Percentiles rank a stretch among this genome's conserved stretches.
Evolutionary conservation across 2,329 filamentous ascomycete genomes (phyloP).

Genomic region (Curvularia hawaiiensis): DNA sequence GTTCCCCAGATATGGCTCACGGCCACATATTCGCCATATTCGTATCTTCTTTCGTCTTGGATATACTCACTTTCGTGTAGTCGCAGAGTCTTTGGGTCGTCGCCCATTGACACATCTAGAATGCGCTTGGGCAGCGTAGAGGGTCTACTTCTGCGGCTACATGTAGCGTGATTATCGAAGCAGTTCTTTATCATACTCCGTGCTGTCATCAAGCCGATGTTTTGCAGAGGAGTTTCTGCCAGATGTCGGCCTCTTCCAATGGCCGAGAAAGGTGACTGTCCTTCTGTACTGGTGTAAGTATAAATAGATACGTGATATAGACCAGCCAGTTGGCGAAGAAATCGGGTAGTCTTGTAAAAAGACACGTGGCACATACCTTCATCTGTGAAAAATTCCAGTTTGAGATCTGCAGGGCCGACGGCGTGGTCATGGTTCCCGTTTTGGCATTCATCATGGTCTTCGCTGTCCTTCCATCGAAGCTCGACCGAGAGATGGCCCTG

Average conservation of each 20-base stretch:
- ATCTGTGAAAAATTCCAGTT: slow-evolving; percentile 45
- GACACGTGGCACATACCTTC: slow-evolving; percentile 33
- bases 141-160: slow-evolving; percentile 27
- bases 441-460: slow-evolving; percentile 24
- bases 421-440: slow-evolving; percentile 29
- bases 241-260: slow-evolving; percentile 43
- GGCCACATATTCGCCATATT: slow-evolving; percentile 42
- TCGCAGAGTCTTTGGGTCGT: slow-evolving; percentile 37
- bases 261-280: slow-evolving; percentile 42
- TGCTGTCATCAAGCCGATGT: slow-evolving; percentile 32
- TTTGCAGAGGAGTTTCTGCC: slow-evolving; percentile 36
- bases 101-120: slow-evolving; percentile 34
- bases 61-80: slow-evolving; percentile 39
- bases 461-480: slow-evolving; percentile 35
- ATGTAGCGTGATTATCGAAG: slow-evolving; percentile 38
- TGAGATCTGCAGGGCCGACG: slow-evolving; percentile 40
- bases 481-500: slow-evolving; percentile 45
- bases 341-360: not conserved
- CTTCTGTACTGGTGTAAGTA: slow-evolving; percentile 34
- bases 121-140: slow-evolving; percentile 38
- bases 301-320: slow-evolving; percentile 3
- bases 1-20: slow-evolving; percentile 44
- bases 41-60: slow-evolving; percentile 31
- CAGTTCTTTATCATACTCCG: slow-evolving; percentile 39
- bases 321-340: slow-evolving; percentile 8